A percentile compares a stretch with the other conserved stretches of the same genome.
Conservation (phyloP, 108 stramenopile genomes). For the Pseudonitzschia pungens region DNA sequence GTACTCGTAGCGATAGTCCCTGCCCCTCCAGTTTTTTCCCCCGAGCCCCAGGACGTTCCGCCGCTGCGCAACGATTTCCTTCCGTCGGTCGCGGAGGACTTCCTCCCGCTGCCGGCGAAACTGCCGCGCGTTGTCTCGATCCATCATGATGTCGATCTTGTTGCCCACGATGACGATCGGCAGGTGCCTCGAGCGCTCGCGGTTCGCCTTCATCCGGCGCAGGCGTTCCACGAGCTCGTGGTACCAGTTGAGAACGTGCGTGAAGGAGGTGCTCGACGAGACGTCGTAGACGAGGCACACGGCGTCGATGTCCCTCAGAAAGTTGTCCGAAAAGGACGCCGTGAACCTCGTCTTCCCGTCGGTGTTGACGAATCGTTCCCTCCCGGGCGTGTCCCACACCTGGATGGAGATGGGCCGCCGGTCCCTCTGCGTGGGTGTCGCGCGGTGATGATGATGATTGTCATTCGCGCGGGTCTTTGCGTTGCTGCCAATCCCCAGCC, state of each 20-base stretch:
- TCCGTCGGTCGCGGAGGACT: not conserved
- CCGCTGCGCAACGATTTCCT: constrained; percentile 27
- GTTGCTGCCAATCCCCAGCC: not conserved
- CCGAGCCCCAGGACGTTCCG: constrained; percentile 61
- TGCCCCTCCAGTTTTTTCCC: constrained; percentile 46
- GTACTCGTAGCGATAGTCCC: constrained; percentile 76
- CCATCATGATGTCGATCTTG: constrained; percentile 67
- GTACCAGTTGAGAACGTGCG: constrained; percentile 74
- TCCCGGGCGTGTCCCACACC: constrained; percentile 81
- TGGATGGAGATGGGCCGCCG: constrained; percentile 38
- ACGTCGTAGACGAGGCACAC: constrained; percentile 80
- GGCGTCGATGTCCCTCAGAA: constrained; percentile 68
- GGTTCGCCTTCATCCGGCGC: constrained; percentile 19
- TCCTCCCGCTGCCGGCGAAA: not conserved
- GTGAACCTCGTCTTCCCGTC: constrained; percentile 30
- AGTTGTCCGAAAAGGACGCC: constrained; percentile 44
- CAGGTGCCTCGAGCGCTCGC: constrained; percentile 34
- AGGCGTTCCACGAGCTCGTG: constrained; percentile 59
- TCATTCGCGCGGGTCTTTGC: not conserved
- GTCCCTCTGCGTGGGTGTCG: not conserved
- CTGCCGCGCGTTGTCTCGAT: constrained; percentile 3
- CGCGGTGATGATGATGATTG: not conserved
- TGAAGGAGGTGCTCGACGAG: constrained; percentile 69
- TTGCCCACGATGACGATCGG: constrained; percentile 80
- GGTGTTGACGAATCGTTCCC: constrained; percentile 45